Conservation (phyloP, 2,329 filamentous ascomycete species). For the Colletotrichum echinochloae region DNA sequence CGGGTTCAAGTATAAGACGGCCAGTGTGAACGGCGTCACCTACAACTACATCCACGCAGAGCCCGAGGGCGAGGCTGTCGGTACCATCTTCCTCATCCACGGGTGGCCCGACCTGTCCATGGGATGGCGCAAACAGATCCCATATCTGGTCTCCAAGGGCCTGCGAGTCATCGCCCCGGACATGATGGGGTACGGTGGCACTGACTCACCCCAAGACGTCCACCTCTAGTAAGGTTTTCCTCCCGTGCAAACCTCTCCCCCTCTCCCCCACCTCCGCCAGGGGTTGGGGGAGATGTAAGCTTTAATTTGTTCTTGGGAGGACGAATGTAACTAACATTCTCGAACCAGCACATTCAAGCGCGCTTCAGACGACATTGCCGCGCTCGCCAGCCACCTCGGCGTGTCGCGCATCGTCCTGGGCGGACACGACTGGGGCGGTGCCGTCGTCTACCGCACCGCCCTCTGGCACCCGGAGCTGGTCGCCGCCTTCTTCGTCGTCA, state of each 20-base stretch:
- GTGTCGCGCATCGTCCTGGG: constrained; percentile 73
- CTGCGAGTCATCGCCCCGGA: constrained; percentile 81
- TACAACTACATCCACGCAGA: constrained; percentile 71
- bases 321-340: constrained; percentile 49
- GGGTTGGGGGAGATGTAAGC: too few species aligned
- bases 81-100: constrained; percentile 64
- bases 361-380: constrained; percentile 77
- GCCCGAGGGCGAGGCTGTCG: constrained; percentile 51
- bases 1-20: constrained; percentile 23
- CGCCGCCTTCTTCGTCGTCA: constrained; percentile 77
- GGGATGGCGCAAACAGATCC: constrained; percentile 86
- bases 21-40: constrained; percentile 59
- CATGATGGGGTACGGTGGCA: constrained; percentile 82
- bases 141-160: constrained; percentile 72
- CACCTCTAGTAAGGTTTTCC: constrained; percentile 33
- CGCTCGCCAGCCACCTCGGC: constrained; percentile 67
- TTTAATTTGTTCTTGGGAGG: too few species aligned
- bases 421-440: constrained; percentile 87
- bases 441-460: constrained; percentile 76
- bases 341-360: constrained; percentile 73
- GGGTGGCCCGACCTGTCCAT: constrained; percentile 81
- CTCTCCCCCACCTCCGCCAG: too few species aligned
- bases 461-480: constrained; percentile 77
- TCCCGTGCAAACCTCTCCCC: not conserved
- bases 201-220: constrained; percentile 66